Percentiles rank a stretch among this genome's conserved stretches.
Conservation (phyloP, 352 stramenopile genomes). For the Globisporangium rhizosaccharum region DNA sequence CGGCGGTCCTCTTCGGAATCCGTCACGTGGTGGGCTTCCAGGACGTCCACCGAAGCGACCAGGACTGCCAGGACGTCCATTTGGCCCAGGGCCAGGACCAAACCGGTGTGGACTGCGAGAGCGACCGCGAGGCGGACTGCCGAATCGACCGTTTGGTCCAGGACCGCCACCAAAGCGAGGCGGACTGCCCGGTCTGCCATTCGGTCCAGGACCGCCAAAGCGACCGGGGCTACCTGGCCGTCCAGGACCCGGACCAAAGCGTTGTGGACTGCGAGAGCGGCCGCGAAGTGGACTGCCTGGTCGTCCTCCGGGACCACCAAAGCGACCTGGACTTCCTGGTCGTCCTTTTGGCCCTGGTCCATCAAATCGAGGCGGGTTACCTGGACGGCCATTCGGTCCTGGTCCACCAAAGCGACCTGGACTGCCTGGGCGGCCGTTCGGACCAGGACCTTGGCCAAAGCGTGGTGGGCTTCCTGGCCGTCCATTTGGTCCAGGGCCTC, state of each 20-base stretch:
- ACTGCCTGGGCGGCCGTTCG: not conserved
- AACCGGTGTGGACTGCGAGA: constrained; percentile 6
- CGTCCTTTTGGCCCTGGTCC: not conserved
- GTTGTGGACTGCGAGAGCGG: constrained; percentile 2
- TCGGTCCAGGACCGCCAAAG: not conserved
- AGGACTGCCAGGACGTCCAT: constrained; percentile 9
- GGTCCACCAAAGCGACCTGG: not conserved
- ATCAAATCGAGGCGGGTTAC: constrained; percentile 9
- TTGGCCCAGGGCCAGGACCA: not conserved
- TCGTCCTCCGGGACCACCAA: not conserved
- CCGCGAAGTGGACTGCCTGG: not conserved
- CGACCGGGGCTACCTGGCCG: constrained; percentile 5
- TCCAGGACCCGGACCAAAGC: constrained; percentile 1
- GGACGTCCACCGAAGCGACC: constrained; percentile 1
- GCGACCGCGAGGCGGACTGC: constrained; percentile 1
- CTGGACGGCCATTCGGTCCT: not conserved
- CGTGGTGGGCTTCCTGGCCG: not conserved
- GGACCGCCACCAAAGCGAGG: not conserved
- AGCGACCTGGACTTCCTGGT: not conserved
- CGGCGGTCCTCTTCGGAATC: constrained; percentile 15
- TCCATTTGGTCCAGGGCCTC: not conserved
- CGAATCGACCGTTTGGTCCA: not conserved
- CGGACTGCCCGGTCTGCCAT: not conserved
- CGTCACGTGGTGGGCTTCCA: constrained; percentile 12
- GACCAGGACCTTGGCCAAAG: not conserved